phyloP scores from a whole-genome alignment of 2,329 filamentous ascomycete species.

The Claviceps sp. region DNA sequence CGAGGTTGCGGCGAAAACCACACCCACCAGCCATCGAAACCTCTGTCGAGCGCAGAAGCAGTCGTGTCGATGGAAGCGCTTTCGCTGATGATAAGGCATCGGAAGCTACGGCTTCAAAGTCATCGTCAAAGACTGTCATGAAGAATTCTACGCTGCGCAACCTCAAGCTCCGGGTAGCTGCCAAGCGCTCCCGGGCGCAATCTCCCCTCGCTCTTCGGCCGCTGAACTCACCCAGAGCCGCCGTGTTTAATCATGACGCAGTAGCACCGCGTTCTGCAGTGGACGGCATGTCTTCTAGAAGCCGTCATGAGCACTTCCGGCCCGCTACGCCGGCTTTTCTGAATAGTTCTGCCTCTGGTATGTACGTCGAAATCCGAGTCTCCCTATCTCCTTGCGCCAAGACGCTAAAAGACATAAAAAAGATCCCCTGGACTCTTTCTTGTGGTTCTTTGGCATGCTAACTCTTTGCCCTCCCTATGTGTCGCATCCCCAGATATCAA shows the following conservation, averaged over 20 bases:
- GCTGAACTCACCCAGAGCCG: conserved; percentile 16
- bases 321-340: conserved; percentile 27
- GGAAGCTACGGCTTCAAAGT: conserved; percentile 4
- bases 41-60: conserved; percentile 21
- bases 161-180: conserved; percentile 30
- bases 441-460: neutral
- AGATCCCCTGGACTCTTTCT: too few relatives aligned
- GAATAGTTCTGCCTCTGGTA: conserved; percentile 23
- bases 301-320: conserved; percentile 6
- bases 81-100: neutral
- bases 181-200: conserved; percentile 31
- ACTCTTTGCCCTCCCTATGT: neutral
- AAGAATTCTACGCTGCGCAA: conserved; percentile 29
- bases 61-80: conserved; percentile 15
- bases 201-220: conserved; percentile 22
- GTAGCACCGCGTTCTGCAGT: conserved; percentile 14
- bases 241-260: conserved; percentile 25
- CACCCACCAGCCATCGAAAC: conserved; percentile 30
- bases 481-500: conserved; percentile 28
- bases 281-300: conserved; percentile 5
- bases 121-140: conserved; percentile 12
- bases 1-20: conserved; percentile 29
- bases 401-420: neutral
- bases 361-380: neutral
- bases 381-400: neutral